Percentiles rank a stretch among this genome's conserved stretches.
These are phyloP conservation scores for Yamadazyma scolyti DNA, from an alignment of 805 yeast species.

Conservation along the genomic window DNA sequence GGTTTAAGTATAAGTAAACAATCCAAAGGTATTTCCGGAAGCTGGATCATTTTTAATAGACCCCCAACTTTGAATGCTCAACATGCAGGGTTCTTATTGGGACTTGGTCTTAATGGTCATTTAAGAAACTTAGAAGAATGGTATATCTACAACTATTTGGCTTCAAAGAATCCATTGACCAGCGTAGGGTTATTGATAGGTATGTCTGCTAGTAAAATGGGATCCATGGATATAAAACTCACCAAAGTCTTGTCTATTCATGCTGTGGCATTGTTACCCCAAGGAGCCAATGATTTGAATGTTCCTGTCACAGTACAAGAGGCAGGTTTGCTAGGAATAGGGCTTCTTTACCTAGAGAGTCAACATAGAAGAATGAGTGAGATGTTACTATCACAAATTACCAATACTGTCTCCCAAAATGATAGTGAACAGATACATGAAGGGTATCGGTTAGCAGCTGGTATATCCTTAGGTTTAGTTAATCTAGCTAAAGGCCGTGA, in stretches of 20 bases:
- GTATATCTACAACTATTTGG: constrained; percentile 91
- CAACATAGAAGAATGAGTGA: constrained; percentile 87
- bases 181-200: constrained; percentile 88
- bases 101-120: constrained; percentile 90
- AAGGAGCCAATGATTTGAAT: constrained; percentile 85
- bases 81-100: constrained; percentile 93
- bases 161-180: constrained; percentile 81
- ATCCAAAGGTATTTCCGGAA: constrained; percentile 71
- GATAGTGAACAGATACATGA: constrained; percentile 64
- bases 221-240: constrained; percentile 80
- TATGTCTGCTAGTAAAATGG: constrained; percentile 82
- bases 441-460: constrained; percentile 83
- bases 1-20: constrained; percentile 73
- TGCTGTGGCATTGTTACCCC: constrained; percentile 85
- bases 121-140: constrained; percentile 82
- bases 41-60: constrained; percentile 88
- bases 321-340: constrained; percentile 89
- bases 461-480: constrained; percentile 80
- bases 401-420: constrained; percentile 48
- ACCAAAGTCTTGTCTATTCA: constrained; percentile 92
- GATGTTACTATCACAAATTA: constrained; percentile 66
- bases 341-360: constrained; percentile 71
- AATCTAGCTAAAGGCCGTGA: constrained; percentile 75
- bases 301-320: constrained; percentile 82
- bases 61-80: constrained; percentile 70